Evolutionary conservation across 2,329 filamentous ascomycete species (phyloP).

Genomic region (Aureobasidium sp.): DNA sequence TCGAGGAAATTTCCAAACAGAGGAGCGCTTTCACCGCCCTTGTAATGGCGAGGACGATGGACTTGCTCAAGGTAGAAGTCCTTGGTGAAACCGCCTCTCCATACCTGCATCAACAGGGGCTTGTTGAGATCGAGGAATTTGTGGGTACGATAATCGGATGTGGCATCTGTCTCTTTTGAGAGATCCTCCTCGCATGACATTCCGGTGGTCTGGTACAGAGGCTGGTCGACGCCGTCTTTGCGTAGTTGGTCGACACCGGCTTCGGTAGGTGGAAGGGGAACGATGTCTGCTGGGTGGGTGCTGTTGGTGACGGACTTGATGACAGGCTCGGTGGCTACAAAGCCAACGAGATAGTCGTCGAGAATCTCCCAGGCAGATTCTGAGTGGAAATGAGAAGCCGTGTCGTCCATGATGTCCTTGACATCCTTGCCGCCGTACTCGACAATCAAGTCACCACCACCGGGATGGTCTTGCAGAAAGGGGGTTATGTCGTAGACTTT

Average conservation of each 20-base stretch:
- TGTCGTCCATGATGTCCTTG: slow-evolving; percentile 72
- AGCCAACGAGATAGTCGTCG: slow-evolving; percentile 78
- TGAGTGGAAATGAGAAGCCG: slow-evolving; percentile 74
- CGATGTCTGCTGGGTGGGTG: slow-evolving; percentile 42
- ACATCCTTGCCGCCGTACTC: slow-evolving; percentile 89
- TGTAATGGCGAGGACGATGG: slow-evolving; percentile 92
- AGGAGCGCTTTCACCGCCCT: slow-evolving; percentile 82
- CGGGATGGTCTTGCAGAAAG: slow-evolving; percentile 85
- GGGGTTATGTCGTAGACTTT: slow-evolving; percentile 94
- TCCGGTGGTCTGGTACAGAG: slow-evolving; percentile 61
- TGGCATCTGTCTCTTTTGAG: slow-evolving; percentile 72
- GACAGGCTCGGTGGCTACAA: slow-evolving; percentile 58
- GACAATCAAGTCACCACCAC: slow-evolving; percentile 78
- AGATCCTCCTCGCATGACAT: slow-evolving; percentile 87
- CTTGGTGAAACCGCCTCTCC: slow-evolving; percentile 80
- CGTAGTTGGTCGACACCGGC: slow-evolving; percentile 44
- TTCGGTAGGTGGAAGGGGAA: slow-evolving; percentile 46
- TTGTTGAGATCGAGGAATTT: slow-evolving; percentile 87
- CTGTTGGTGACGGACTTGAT: slow-evolving; percentile 45
- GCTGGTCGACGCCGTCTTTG: slow-evolving; percentile 35
- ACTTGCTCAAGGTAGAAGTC: slow-evolving; percentile 97
- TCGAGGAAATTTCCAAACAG: slow-evolving; percentile 98
- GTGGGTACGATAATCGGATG: slow-evolving; percentile 74
- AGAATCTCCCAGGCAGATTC: slow-evolving; percentile 95
- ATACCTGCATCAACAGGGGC: slow-evolving; percentile 82